phyloP scores from a whole-genome alignment of 176 grass and related monocot genomes.

The Phoenix dactylifera region DNA sequence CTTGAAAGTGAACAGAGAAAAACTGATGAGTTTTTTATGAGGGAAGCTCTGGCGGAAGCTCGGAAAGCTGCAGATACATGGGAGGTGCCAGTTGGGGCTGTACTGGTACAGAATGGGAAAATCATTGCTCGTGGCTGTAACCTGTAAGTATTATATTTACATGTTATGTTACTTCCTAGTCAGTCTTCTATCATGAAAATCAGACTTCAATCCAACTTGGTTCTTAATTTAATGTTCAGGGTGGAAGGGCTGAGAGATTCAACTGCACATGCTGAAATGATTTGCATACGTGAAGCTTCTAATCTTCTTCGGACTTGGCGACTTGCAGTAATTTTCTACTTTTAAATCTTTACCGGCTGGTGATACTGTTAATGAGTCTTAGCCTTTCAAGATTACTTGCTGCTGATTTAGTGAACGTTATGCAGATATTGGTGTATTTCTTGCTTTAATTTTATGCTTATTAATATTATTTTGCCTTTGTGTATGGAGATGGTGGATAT shows the following conservation, averaged over 20 bases:
- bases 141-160: conserved; percentile 44
- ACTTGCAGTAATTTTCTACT: conserved; percentile 50
- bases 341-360: not conserved
- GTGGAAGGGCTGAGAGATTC: conserved; percentile 97
- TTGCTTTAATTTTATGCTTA: no score
- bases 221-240: conserved; percentile 42
- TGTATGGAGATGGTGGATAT: no score
- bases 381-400: no score
- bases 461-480: no score
- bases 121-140: conserved; percentile 97
- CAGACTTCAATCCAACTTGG: not conserved
- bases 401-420: no score
- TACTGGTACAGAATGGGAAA: conserved; percentile 78
- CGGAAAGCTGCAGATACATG: conserved; percentile 84
- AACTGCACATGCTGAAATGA: conserved; percentile 98
- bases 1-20: conserved; percentile 60
- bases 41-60: conserved; percentile 92
- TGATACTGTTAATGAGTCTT: not conserved
- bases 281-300: conserved; percentile 96
- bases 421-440: no score
- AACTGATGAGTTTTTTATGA: conserved; percentile 91
- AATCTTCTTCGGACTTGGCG: conserved; percentile 82
- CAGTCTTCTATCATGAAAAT: not conserved
- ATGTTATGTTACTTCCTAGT: not conserved
- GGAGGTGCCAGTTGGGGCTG: conserved; percentile 95